Evolutionary conservation across 2,329 filamentous ascomycete genomes (phyloP), one percentile per base, ranked within the genome.

Genomic region (Colletotrichum sp.): DNA sequence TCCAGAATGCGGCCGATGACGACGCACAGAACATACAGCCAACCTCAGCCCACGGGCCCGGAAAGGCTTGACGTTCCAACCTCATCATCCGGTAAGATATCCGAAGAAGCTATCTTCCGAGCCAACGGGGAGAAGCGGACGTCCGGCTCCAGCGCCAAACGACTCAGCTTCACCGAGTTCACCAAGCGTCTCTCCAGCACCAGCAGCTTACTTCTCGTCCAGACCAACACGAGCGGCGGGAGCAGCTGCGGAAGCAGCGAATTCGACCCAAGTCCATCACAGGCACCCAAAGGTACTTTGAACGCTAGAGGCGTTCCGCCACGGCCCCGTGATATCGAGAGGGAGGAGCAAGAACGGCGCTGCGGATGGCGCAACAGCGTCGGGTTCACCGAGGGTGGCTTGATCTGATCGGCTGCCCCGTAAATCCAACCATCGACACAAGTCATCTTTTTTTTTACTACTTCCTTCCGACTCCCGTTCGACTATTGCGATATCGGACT

Each of bases 111-210:
- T 30, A 78, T 78, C 39, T 79, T 81, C 70, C 81, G 81, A 69
- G 76, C 82, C 60, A 80, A 80, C 71, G 80, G 81, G 64, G 88
- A 90, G 70, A 89, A 90, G 78, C 88, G 89, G 36, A 85, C 87
- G 64, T 92, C 91, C 32, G 85, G 85, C 55, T 89, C 88, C 13
- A 91, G 89, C 81, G 84, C 85, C 63, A 92, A 92, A 84, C 87
- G 90, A 76, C 87, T 92, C 71, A 92, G 90, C 84, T 92, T 93
- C 78, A 90, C 88, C 79, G 91, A 93, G 70, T 91, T 92, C 77
- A 89, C 90, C 63, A 91, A 90, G 81, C 86, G 90, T 77, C 82
- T 93, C 70, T 92, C 90, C 79, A 92, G 89, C 81, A 92, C 90
- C 68, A 92, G 90, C 81, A 92, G 89, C 81, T 83, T 92, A 80